A percentile compares a stretch with the other conserved stretches of the same genome.
phyloP scores from a whole-genome alignment of 2,329 filamentous ascomycete species.

The Zymoseptoria tritici region DNA sequence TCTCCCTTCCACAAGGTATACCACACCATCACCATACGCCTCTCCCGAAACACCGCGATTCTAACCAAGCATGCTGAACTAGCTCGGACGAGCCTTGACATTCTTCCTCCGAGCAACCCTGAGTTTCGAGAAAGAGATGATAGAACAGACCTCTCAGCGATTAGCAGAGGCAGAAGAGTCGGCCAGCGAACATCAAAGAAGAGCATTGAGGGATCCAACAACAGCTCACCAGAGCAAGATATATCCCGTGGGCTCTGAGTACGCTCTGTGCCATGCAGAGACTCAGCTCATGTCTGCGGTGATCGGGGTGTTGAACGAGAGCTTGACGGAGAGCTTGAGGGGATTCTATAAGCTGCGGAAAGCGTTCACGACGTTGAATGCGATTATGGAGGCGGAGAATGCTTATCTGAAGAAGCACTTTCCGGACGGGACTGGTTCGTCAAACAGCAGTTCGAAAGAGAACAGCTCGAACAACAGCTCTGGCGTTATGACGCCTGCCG shows the following conservation, averaged over 20 bases:
- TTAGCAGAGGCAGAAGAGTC: slow-evolving; percentile 68
- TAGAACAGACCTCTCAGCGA: slow-evolving; percentile 70
- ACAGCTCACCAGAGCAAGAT: slow-evolving; percentile 53
- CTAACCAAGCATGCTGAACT: slow-evolving; percentile 18
- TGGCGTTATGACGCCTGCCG: slow-evolving; percentile 11
- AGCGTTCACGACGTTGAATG: slow-evolving; percentile 74
- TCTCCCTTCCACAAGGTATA: slow-evolving; percentile 76
- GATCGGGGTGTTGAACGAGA: slow-evolving; percentile 84
- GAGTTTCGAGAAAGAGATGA: slow-evolving; percentile 85
- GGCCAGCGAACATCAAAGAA: slow-evolving; percentile 68
- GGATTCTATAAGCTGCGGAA: slow-evolving; percentile 91
- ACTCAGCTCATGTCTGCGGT: slow-evolving; percentile 85
- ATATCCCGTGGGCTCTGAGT: slow-evolving; percentile 81
- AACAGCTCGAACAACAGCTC: slow-evolving; percentile 7
- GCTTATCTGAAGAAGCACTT: slow-evolving; percentile 43
- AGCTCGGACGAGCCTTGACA: slow-evolving; percentile 72
- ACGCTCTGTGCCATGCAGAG: slow-evolving; percentile 73
- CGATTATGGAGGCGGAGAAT: slow-evolving; percentile 67
- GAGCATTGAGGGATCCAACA: slow-evolving; percentile 54
- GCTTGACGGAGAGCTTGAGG: slow-evolving; percentile 79
- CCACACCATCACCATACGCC: not conserved
- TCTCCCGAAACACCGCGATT: not conserved
- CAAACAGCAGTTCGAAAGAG: not conserved
- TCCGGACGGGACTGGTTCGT: slow-evolving; percentile 4
- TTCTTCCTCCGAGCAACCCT: slow-evolving; percentile 79